Conservation (phyloP, 2,329 filamentous ascomycete genomes). For the Helotiales sp. region DNA sequence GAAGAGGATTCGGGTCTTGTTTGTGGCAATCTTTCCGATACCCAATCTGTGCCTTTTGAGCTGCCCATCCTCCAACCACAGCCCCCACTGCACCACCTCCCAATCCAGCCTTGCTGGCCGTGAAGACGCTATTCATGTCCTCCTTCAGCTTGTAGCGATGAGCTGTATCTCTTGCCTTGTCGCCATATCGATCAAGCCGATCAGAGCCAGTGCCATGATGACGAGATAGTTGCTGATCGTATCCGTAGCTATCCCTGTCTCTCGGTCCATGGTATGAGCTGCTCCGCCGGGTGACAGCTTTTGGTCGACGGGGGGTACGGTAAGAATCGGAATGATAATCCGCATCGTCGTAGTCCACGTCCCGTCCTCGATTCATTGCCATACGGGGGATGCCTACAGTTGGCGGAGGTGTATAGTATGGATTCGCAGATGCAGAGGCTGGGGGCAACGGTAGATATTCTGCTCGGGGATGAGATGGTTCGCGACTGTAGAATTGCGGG, state of each 20-base stretch:
- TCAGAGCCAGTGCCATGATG: constrained; percentile 14
- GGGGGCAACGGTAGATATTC: constrained; percentile 24
- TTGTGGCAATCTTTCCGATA: constrained; percentile 25
- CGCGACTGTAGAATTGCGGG: constrained; percentile 12
- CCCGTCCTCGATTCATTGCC: constrained; percentile 17
- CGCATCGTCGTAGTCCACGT: constrained; percentile 18
- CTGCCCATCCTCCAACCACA: constrained; percentile 37
- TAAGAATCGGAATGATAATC: constrained; percentile 25
- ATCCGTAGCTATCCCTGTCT: constrained; percentile 3
- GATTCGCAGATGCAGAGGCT: background rate
- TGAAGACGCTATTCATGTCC: constrained; percentile 33
- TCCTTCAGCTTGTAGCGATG: constrained; percentile 34
- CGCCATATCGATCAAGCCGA: constrained; percentile 1
- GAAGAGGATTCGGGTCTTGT: constrained; percentile 22
- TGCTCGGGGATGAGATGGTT: constrained; percentile 14
- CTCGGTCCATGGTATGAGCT: constrained; percentile 29
- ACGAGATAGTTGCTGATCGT: constrained; percentile 2
- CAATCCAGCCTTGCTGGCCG: constrained; percentile 29
- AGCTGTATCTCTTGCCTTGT: constrained; percentile 25
- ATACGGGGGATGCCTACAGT: background rate
- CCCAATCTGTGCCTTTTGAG: constrained; percentile 33
- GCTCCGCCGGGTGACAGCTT: constrained; percentile 20
- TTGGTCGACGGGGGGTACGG: constrained; percentile 14
- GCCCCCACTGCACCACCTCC: constrained; percentile 35
- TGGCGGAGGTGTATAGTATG: constrained; percentile 7